Evolutionary conservation across 2,329 filamentous ascomycete genomes (phyloP).

Genomic region (Chrysoporthe cubensis): DNA sequence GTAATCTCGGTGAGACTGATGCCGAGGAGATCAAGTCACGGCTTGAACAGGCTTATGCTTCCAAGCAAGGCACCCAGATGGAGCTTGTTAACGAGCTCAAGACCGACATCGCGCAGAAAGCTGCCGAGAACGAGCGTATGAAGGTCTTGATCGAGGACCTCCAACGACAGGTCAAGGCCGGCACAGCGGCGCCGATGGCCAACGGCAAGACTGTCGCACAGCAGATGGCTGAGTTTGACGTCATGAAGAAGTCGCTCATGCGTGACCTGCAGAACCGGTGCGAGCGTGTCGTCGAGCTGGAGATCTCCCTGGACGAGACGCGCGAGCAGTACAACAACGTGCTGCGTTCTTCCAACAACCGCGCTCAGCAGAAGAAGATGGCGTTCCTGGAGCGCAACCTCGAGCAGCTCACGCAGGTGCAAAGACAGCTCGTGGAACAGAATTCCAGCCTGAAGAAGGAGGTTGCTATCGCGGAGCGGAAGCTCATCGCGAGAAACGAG

Average conservation of each 20-base stretch:
- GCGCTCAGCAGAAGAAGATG: conserved; percentile 99
- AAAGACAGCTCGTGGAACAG: conserved; percentile 96
- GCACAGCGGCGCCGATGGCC: conserved; percentile 62
- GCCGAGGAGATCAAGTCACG: conserved; percentile 82
- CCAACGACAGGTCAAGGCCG: conserved; percentile 72
- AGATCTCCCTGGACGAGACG: conserved; percentile 96
- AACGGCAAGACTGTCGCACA: conserved; percentile 94
- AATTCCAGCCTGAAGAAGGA: conserved; percentile 98
- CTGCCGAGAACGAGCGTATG: conserved; percentile 80
- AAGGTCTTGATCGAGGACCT: conserved; percentile 80
- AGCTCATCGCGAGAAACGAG: conserved; percentile 95
- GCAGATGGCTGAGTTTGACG: conserved; percentile 97
- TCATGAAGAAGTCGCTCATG: conserved; percentile 99
- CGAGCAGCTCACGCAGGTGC: conserved; percentile 95
- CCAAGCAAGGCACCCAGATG: conserved; percentile 73
- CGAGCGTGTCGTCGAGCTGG: conserved; percentile 95
- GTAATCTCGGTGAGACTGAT: conserved; percentile 78
- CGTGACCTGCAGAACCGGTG: conserved; percentile 97
- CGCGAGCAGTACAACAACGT: conserved; percentile 99
- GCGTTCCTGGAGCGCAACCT: conserved; percentile 98
- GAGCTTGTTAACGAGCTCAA: conserved; percentile 78
- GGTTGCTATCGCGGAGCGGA: conserved; percentile 96
- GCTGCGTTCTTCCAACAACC: conserved; percentile 93
- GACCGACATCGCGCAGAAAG: conserved; percentile 74
- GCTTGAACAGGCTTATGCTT: conserved; percentile 75